A percentile compares a stretch with the other conserved stretches of the same genome.
Conservation (phyloP, 352 stramenopile genomes). For the Phytophthora ramorum region DNA sequence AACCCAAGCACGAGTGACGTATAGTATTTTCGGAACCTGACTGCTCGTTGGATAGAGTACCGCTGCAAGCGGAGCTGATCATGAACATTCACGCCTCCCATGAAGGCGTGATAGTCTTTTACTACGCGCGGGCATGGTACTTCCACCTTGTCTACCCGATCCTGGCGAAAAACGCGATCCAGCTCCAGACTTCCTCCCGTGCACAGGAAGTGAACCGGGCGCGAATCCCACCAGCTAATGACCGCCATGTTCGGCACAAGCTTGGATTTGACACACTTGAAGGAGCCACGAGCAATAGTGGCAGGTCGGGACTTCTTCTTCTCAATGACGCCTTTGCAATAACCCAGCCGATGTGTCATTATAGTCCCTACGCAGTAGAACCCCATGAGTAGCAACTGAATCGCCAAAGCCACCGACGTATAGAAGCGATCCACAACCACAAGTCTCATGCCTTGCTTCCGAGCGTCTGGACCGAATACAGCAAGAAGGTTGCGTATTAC, state of each 20-base stretch:
- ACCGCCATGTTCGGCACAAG: slow-evolving; percentile 8
- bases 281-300: background rate
- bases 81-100: slow-evolving; percentile 8
- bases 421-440: background rate
- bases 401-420: background rate
- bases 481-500: slow-evolving; percentile 7
- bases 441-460: slow-evolving; percentile 14
- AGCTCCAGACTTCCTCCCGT: slow-evolving; percentile 9
- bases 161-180: background rate
- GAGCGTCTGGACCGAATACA: slow-evolving; percentile 1
- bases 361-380: slow-evolving; percentile 20
- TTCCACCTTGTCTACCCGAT: background rate
- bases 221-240: slow-evolving; percentile 18
- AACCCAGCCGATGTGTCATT: slow-evolving; percentile 18
- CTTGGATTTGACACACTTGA: slow-evolving; percentile 8
- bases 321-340: slow-evolving; percentile 17
- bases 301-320: slow-evolving; percentile 13
- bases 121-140: slow-evolving; percentile 5
- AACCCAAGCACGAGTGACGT: slow-evolving; percentile 24
- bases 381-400: background rate
- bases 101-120: slow-evolving; percentile 23
- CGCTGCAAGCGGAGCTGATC: slow-evolving; percentile 20
- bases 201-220: slow-evolving; percentile 16
- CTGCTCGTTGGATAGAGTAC: slow-evolving; percentile 9
- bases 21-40: slow-evolving; percentile 31